phyloP scores from a whole-genome alignment of 345 rosid species.

The Crucihimalaya himalaica region DNA sequence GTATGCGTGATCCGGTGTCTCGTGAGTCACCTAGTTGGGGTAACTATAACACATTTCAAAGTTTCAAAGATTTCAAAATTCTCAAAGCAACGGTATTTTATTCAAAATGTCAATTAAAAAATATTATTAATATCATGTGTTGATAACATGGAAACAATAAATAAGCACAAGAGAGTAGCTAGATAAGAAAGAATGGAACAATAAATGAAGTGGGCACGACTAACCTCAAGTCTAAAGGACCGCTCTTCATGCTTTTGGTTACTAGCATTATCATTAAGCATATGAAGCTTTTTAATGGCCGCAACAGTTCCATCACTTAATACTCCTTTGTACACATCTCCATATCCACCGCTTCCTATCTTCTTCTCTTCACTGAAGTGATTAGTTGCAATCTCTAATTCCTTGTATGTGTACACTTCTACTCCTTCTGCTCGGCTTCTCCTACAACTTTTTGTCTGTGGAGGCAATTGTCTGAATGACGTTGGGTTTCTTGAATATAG shows the following conservation, averaged over 20 bases:
- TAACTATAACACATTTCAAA: background rate
- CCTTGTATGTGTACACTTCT: slow-evolving; percentile 85
- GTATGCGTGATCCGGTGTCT: background rate
- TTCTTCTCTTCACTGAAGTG: slow-evolving; percentile 63
- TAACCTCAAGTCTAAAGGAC: slow-evolving; percentile 84
- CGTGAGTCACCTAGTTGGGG: slow-evolving; percentile 20
- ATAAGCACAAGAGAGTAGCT: slow-evolving; percentile 11
- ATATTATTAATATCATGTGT: background rate
- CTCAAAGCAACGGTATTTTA: background rate
- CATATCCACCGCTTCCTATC: slow-evolving; percentile 61
- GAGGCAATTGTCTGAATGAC: slow-evolving; percentile 26
- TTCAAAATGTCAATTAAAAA: no score
- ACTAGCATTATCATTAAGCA: slow-evolving; percentile 31
- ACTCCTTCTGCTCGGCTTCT: slow-evolving; percentile 47
- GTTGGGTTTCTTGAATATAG: slow-evolving; percentile 25
- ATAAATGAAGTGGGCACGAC: slow-evolving; percentile 48
- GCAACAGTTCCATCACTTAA: slow-evolving; percentile 75
- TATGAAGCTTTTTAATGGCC: slow-evolving; percentile 69
- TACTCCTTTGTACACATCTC: slow-evolving; percentile 71
- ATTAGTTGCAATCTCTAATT: slow-evolving; percentile 68
- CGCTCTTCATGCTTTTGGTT: slow-evolving; percentile 77
- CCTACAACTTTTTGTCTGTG: slow-evolving; percentile 13
- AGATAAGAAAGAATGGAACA: slow-evolving; percentile 24
- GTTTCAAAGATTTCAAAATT: background rate
- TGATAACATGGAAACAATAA: slow-evolving; percentile 26